Evolutionary conservation across 2,329 filamentous ascomycete genomes (phyloP), one percentile per base, ranked within the genome.

Genomic region (Apiospora pterosperma): DNA sequence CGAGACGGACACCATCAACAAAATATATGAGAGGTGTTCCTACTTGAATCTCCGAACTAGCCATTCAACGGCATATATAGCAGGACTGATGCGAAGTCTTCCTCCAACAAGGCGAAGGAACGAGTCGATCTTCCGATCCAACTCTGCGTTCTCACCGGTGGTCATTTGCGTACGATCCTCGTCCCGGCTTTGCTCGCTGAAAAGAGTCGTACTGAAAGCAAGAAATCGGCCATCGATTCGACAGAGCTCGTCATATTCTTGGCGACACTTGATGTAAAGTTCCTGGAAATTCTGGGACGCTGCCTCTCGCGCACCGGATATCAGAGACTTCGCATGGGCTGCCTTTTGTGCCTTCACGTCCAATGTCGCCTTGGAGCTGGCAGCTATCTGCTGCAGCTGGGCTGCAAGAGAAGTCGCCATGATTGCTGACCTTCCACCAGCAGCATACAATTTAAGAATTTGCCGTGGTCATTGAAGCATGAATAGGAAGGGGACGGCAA

Each of bases 61-160:
- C 96, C 96, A 99, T 81, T 99, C 96, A 41, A 98, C 84, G 19
- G 94, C 89, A 79, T 96, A 97, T 63, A 97, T 87, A 0, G 92
- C 93, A 44, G 96, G 95, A 80, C 90, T 93, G 36, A 99, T 82
- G 68, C 95, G 84, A 69, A 99, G 76, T 44, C 91, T 87, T 31
- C 89, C 88, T 25, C 92, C 91, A 12, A 91, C 88, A 16, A 98
- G 83, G 36, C 89, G 90, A 69, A 99, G 81, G 75, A 98, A 99
- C 16, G 88, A 86, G 71, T 96, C 91, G 64, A 98, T 80, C 64
- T 90, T 90, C 61, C 81, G 83, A 76, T 97, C 88, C 64, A 99
- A 82, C 74, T 93, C 90, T 69, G 87, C 84, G 79, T 97, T 98
- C 76, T 98, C 92, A 66, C 85, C 83, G 36, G 85, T 84, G 19